These are phyloP conservation scores for Malus asiatica DNA, from an alignment of 306 rosid genomes.

Conservation along the genomic window DNA sequence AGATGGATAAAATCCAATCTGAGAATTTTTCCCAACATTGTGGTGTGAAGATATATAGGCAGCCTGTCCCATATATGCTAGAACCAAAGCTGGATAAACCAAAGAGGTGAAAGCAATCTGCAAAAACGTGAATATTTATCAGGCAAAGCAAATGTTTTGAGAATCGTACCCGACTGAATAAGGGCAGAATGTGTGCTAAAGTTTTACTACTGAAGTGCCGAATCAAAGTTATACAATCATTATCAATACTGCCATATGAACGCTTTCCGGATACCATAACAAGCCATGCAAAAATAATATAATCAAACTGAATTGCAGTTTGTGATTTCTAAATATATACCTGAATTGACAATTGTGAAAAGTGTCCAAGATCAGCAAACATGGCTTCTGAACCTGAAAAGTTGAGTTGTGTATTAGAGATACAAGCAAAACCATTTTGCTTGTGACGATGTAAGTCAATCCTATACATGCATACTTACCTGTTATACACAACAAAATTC, in stretches of 20 bases:
- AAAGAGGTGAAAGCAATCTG: conserved; percentile 94
- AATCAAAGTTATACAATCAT: not conserved
- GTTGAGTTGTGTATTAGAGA: conserved; percentile 12
- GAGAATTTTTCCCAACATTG: not conserved
- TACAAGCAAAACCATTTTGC: not conserved
- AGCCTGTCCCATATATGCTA: conserved; percentile 99
- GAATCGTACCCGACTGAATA: not conserved
- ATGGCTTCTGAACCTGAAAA: conserved; percentile 87
- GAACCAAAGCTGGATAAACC: conserved; percentile 84
- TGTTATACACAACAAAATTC: conserved; percentile 82
- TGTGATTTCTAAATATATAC: conserved; percentile 24
- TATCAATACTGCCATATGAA: not conserved
- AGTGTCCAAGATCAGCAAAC: conserved; percentile 99
- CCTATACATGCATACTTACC: conserved; percentile 36
- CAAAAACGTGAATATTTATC: conserved; percentile 20
- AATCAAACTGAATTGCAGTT: not conserved
- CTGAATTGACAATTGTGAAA: conserved; percentile 83
- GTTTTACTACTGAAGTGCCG: not conserved
- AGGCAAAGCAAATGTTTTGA: conserved; percentile 18
- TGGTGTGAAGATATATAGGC: conserved; percentile 79
- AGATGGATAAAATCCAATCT: conserved; percentile 79
- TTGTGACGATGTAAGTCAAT: conserved; percentile 4
- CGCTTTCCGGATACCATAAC: not conserved
- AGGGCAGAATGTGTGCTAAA: not conserved
- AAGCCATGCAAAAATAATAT: not conserved